Conservation (phyloP, 2,329 filamentous ascomycete species). For the Ilyonectria robusta region DNA sequence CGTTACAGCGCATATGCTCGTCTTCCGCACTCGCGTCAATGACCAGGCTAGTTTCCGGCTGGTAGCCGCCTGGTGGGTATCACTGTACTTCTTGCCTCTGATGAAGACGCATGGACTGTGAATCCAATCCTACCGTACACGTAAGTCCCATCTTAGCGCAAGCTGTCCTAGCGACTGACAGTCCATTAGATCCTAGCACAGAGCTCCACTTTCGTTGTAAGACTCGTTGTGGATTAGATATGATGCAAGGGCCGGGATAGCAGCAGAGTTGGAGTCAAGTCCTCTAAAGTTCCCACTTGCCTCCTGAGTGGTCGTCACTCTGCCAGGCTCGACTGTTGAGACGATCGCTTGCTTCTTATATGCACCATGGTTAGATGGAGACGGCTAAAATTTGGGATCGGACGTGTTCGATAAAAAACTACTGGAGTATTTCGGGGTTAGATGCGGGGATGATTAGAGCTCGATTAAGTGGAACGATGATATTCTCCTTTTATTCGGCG, state of each 20-base stretch:
- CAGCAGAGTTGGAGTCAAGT: background rate
- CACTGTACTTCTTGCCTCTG: slow-evolving; percentile 37
- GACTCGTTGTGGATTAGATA: background rate
- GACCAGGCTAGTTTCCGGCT: slow-evolving; percentile 37
- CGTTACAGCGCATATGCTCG: slow-evolving; percentile 37
- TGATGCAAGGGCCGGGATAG: background rate
- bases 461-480: too few relatives aligned
- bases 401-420: too few relatives aligned
- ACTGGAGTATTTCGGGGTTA: too few relatives aligned
- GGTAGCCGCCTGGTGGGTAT: slow-evolving; percentile 39
- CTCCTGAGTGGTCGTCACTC: background rate
- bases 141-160: background rate
- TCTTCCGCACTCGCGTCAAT: slow-evolving; percentile 19
- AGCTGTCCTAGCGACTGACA: background rate
- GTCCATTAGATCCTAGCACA: background rate
- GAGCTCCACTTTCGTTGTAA: background rate
- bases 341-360: background rate
- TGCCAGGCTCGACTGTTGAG: background rate
- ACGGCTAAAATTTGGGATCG: background rate
- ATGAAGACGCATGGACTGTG: slow-evolving; percentile 27
- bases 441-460: too few relatives aligned
- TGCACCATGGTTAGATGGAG: background rate
- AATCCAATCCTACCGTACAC: background rate
- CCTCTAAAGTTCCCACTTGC: background rate
- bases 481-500: too few relatives aligned